These are phyloP conservation scores for Coemansia sp. DNA, from an alignment of 192 early-diverging fungal genomes.

Conservation along the genomic window DNA sequence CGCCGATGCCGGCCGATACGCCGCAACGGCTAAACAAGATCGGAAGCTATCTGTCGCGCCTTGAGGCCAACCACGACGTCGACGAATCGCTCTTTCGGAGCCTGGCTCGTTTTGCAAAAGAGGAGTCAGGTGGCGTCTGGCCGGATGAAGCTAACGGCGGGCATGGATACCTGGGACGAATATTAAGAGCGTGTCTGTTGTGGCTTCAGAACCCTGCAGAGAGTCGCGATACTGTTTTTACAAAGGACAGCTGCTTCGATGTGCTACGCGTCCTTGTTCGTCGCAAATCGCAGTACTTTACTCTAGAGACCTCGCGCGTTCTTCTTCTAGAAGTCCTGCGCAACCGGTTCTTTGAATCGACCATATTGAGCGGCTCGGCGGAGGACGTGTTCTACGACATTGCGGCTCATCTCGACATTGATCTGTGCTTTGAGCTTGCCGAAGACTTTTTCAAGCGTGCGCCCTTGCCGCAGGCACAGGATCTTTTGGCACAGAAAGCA, in stretches of 20 bases:
- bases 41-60: conserved; percentile 28
- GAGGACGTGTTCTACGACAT: conserved; percentile 54
- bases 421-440: conserved; percentile 45
- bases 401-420: conserved; percentile 37
- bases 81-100: conserved; percentile 50
- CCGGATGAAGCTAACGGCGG: conserved; percentile 23
- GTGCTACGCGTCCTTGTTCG: conserved; percentile 53
- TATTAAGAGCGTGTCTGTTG: conserved; percentile 41
- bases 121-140: conserved; percentile 45
- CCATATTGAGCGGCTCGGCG: conserved; percentile 51
- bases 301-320: conserved; percentile 29
- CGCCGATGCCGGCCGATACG: conserved; percentile 40
- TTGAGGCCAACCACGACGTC: conserved; percentile 29
- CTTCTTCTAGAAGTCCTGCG: conserved; percentile 50
- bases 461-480: conserved; percentile 26
- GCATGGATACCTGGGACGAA: conserved; percentile 33
- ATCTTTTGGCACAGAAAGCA: conserved; percentile 11
- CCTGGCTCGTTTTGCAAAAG: conserved; percentile 53
- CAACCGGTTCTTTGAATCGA: conserved; percentile 49
- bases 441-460: conserved; percentile 52
- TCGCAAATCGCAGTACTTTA: conserved; percentile 48
- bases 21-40: conserved; percentile 36
- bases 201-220: conserved; percentile 50
- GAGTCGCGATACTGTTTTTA: conserved; percentile 48
- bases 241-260: conserved; percentile 54